These are phyloP conservation scores for Kandelia obovata DNA, from an alignment of 345 rosid genomes.

Conservation along the genomic window DNA sequence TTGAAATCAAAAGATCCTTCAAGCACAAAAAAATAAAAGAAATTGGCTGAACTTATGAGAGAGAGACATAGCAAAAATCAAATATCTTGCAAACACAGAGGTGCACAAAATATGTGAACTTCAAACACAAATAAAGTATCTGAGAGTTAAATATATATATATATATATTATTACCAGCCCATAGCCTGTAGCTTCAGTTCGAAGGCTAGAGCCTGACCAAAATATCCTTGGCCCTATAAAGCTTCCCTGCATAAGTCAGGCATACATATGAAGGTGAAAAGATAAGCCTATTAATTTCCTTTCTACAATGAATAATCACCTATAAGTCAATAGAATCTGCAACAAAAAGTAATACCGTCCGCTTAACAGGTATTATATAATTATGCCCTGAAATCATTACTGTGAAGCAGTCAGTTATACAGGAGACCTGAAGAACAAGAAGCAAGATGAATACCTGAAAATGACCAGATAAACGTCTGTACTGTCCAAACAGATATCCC, in stretches of 20 bases:
- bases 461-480: conserved; percentile 89
- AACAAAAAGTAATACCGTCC: not conserved
- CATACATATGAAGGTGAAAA: conserved; percentile 37
- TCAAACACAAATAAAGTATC: conserved; percentile 11
- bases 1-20: conserved; percentile 16
- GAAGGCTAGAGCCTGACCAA: conserved; percentile 98
- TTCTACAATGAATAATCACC: not conserved
- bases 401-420: not conserved
- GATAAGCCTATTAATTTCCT: conserved; percentile 23
- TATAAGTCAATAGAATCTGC: not conserved
- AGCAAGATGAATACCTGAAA: conserved; percentile 64
- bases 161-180: conserved; percentile 66
- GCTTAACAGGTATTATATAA: too few species aligned
- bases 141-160: conserved; percentile 7
- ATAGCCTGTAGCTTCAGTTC: conserved; percentile 99
- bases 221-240: conserved; percentile 93
- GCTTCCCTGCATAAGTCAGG: conserved; percentile 95
- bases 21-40: not conserved
- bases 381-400: not conserved
- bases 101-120: not conserved
- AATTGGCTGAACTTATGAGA: conserved; percentile 1
- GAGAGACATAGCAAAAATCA: not conserved
- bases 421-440: conserved; percentile 1
- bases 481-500: conserved; percentile 98
- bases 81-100: conserved; percentile 3